phyloP scores from a whole-genome alignment of 2,329 filamentous ascomycete species.

The Neobulgaria alba region DNA sequence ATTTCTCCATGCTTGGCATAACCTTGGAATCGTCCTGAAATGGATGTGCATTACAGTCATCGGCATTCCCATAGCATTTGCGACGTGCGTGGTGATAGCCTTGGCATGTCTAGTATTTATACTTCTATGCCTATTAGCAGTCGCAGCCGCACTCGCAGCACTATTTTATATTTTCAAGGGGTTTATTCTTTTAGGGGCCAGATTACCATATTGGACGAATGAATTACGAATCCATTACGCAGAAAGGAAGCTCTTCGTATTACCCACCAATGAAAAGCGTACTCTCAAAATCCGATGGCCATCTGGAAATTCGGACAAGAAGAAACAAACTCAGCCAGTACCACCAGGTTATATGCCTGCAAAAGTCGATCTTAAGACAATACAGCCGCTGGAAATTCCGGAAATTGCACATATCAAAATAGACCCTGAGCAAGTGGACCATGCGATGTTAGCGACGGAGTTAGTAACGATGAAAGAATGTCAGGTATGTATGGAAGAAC shows the following conservation, averaged over 20 bases:
- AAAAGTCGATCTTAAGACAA: not conserved
- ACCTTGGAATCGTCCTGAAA: constrained; percentile 11
- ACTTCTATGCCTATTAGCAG: constrained; percentile 4
- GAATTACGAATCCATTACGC: constrained; percentile 2
- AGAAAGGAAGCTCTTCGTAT: constrained; percentile 2
- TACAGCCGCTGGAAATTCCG: constrained; percentile 1
- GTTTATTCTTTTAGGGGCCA: not conserved
- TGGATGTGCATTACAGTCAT: constrained; percentile 14
- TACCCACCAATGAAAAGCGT: constrained; percentile 1
- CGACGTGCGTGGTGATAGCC: constrained; percentile 7
- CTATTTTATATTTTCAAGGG: constrained; percentile 3
- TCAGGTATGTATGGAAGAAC: constrained; percentile 11
- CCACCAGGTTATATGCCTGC: constrained; percentile 4
- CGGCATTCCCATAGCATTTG: constrained; percentile 12
- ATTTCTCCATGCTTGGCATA: constrained; percentile 13
- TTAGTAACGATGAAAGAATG: constrained; percentile 9
- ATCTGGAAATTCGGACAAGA: not conserved
- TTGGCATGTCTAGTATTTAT: constrained; percentile 5
- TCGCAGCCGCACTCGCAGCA: not conserved
- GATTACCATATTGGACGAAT: constrained; percentile 5
- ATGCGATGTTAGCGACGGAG: constrained; percentile 1
- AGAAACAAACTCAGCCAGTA: constrained; percentile 2
- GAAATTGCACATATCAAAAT: constrained; percentile 2
- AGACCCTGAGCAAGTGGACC: not conserved
- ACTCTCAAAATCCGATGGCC: not conserved